Conservation (phyloP, 2,329 filamentous ascomycete species). For the Neobulgaria alba region DNA sequence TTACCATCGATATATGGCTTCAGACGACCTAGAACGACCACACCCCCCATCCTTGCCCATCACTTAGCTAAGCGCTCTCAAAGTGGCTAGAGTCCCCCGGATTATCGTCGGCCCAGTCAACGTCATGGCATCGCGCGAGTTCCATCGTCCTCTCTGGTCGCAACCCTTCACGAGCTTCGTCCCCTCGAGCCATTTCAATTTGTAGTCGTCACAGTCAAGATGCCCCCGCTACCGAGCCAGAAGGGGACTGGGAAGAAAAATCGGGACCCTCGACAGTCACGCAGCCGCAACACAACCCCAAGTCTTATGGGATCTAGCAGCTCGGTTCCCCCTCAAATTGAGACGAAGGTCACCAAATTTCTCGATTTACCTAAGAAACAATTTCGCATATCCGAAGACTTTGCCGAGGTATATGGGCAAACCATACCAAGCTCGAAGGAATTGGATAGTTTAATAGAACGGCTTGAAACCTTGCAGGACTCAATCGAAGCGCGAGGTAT, state of each 20-base stretch:
- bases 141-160: too few relatives aligned
- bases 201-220: conserved; percentile 30
- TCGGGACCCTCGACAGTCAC: conserved; percentile 51
- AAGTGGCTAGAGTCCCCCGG: too few relatives aligned
- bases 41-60: too few relatives aligned
- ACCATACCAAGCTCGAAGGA: conserved; percentile 55
- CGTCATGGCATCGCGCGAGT: too few relatives aligned
- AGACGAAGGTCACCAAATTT: conserved; percentile 48
- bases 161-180: too few relatives aligned
- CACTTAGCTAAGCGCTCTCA: too few relatives aligned
- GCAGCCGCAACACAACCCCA: conserved; percentile 73
- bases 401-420: conserved; percentile 54
- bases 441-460: conserved; percentile 54
- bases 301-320: conserved; percentile 31
- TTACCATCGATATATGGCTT: too few relatives aligned
- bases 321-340: conserved; percentile 36
- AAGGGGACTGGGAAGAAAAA: conserved; percentile 60
- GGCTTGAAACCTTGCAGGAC: conserved; percentile 55
- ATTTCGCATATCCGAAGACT: conserved; percentile 58
- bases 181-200: too few relatives aligned
- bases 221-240: conserved; percentile 51
- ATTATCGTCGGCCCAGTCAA: too few relatives aligned
- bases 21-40: too few relatives aligned
- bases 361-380: conserved; percentile 54
- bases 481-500: conserved; percentile 59